Evolutionary conservation across 129 eudicot species (phyloP).

Genomic region (Saussurea involucrata): DNA sequence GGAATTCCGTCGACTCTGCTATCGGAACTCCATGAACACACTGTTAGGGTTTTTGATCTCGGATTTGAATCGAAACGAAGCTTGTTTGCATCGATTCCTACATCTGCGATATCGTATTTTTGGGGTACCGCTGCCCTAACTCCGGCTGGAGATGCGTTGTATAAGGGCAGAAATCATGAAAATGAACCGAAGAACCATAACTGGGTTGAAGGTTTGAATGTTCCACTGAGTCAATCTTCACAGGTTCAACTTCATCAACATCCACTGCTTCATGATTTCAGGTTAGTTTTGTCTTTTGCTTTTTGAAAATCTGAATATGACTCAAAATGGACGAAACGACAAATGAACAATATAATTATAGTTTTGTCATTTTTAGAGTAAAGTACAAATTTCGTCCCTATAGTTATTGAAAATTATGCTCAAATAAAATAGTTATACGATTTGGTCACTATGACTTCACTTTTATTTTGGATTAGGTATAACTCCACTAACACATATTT

Average conservation of each 20-base stretch:
- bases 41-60: constrained; percentile 28
- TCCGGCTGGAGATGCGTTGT: constrained; percentile 30
- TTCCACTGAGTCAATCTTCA: constrained; percentile 39
- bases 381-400: too few relatives aligned
- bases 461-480: too few relatives aligned
- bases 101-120: constrained; percentile 48
- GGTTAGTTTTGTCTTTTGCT: constrained; percentile 29
- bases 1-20: constrained; percentile 53
- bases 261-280: constrained; percentile 52
- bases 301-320: too few relatives aligned
- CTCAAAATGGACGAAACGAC: too few relatives aligned
- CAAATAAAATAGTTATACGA: too few relatives aligned
- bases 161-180: background rate
- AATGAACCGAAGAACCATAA: constrained; percentile 29
- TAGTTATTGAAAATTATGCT: too few relatives aligned
- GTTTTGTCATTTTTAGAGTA: too few relatives aligned
- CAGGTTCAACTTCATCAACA: constrained; percentile 22
- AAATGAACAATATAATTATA: too few relatives aligned
- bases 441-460: too few relatives aligned
- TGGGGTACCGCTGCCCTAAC: constrained; percentile 84
- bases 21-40: constrained; percentile 38
- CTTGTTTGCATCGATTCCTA: constrained; percentile 25
- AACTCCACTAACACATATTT: too few relatives aligned
- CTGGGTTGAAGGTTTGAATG: constrained; percentile 77
- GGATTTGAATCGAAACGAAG: constrained; percentile 51